These are phyloP conservation scores for Benincasa hispida DNA, from an alignment of 306 rosid genomes.

Conservation along the genomic window DNA sequence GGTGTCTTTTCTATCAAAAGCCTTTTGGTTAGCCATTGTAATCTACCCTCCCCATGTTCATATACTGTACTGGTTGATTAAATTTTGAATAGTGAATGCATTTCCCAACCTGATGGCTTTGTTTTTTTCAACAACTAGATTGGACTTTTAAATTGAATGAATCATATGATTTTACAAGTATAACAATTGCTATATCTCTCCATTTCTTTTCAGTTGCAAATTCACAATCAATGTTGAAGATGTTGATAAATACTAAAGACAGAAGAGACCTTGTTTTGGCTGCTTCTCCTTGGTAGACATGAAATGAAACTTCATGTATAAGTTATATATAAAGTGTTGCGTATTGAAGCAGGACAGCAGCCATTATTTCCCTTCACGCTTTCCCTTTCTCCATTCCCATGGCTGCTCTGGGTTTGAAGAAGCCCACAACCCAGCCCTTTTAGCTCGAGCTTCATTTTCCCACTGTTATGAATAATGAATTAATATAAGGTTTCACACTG, in stretches of 20 bases:
- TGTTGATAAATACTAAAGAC: background rate
- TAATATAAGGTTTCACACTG: background rate
- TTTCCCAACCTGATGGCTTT: background rate
- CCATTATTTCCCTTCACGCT: slow-evolving; percentile 22
- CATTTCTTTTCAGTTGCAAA: background rate
- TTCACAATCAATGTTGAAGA: slow-evolving; percentile 7
- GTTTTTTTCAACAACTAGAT: background rate
- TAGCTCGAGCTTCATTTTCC: slow-evolving; percentile 55
- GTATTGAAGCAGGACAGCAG: background rate
- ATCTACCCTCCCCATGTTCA: background rate
- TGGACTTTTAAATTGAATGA: background rate
- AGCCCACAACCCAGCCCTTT: slow-evolving; percentile 79
- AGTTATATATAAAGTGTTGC: background rate
- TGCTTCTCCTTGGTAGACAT: background rate
- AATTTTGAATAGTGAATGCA: background rate
- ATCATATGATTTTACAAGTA: background rate
- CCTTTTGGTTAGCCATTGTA: background rate
- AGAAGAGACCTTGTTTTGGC: background rate
- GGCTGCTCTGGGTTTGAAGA: slow-evolving; percentile 83
- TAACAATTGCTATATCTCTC: background rate
- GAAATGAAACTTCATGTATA: background rate
- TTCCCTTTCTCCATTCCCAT: slow-evolving; percentile 82
- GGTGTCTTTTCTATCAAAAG: background rate
- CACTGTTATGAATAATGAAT: slow-evolving; percentile 29
- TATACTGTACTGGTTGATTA: background rate